These are phyloP conservation scores for Cladophialophora carrionii DNA, from an alignment of 2,329 filamentous ascomycete species.

Conservation along the genomic window DNA sequence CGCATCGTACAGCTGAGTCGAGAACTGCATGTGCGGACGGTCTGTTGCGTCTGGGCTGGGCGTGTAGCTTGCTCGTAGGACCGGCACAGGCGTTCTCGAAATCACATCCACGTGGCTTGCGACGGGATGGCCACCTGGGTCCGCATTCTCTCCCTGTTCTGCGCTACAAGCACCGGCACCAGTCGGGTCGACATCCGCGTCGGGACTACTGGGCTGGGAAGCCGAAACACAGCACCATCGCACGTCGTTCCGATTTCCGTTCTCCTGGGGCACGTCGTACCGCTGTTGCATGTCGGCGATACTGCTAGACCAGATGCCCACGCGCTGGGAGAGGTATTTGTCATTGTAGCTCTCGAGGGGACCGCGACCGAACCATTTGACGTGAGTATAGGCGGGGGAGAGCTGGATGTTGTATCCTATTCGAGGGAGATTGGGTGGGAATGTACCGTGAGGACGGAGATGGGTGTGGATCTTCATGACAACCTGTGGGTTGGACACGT, in stretches of 20 bases:
- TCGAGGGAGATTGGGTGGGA: slow-evolving; percentile 54
- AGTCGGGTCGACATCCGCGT: background rate
- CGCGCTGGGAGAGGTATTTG: slow-evolving; percentile 62
- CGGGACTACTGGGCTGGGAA: background rate
- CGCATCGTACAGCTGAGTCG: slow-evolving; percentile 56
- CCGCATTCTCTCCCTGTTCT: background rate
- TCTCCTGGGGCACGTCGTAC: slow-evolving; percentile 71
- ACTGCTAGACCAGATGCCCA: slow-evolving; percentile 56
- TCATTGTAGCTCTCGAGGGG: slow-evolving; percentile 69
- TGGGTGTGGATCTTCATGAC: slow-evolving; percentile 22
- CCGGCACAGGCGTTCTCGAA: background rate
- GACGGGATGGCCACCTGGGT: background rate
- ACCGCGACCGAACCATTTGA: slow-evolving; percentile 66
- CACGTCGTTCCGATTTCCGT: slow-evolving; percentile 65
- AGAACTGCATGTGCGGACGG: slow-evolving; percentile 21
- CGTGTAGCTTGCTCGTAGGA: slow-evolving; percentile 17
- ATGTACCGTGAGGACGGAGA: slow-evolving; percentile 13
- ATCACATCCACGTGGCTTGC: background rate
- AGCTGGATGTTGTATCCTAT: slow-evolving; percentile 64
- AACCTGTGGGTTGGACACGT: background rate
- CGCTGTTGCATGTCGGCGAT: slow-evolving; percentile 56
- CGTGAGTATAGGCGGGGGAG: slow-evolving; percentile 51
- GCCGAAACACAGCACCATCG: slow-evolving; percentile 54
- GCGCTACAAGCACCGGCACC: no score
- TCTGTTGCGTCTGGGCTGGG: slow-evolving; percentile 2